Percentiles rank a stretch among this genome's conserved stretches.
These are phyloP conservation scores for Botrytis byssoidea DNA, from an alignment of 2,329 filamentous ascomycete genomes.

Conservation along the genomic window DNA sequence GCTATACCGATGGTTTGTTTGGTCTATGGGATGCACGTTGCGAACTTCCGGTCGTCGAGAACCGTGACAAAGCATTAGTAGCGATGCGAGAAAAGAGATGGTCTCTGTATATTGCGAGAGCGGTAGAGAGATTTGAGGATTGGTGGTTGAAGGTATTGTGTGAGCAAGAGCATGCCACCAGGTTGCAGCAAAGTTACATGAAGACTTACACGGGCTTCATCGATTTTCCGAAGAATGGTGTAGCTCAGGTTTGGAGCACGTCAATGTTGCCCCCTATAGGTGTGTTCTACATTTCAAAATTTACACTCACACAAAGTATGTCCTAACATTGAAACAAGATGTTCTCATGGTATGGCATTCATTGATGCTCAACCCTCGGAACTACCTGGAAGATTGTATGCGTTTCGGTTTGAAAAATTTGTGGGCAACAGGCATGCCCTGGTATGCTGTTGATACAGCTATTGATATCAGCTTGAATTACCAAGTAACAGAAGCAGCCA, in stretches of 20 bases:
- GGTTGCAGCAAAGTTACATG: conserved; percentile 27
- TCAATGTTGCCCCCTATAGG: conserved; percentile 53
- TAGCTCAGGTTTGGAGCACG: conserved; percentile 38
- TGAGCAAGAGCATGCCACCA: conserved; percentile 26
- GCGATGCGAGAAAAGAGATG: conserved; percentile 68
- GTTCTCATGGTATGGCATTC: conserved; percentile 79
- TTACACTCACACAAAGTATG: neutral
- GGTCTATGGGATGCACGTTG: conserved; percentile 52
- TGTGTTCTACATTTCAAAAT: conserved; percentile 38
- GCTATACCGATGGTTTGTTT: conserved; percentile 66
- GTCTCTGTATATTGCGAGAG: conserved; percentile 65
- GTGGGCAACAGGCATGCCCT: conserved; percentile 67
- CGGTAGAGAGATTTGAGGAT: conserved; percentile 62
- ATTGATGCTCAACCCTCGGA: conserved; percentile 73
- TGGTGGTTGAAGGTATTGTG: conserved; percentile 55
- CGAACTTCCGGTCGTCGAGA: conserved; percentile 34
- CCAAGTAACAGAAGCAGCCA: conserved; percentile 45
- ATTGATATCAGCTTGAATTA: conserved; percentile 63
- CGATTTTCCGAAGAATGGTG: conserved; percentile 22
- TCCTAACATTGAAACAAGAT: conserved; percentile 46
- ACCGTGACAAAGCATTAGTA: conserved; percentile 46
- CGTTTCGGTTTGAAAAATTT: conserved; percentile 53
- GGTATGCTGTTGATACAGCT: conserved; percentile 55
- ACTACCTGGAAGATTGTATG: conserved; percentile 72
- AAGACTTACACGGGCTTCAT: conserved; percentile 23